Conservation (phyloP, 441 rosid genomes). For the Syzygium malaccense region DNA sequence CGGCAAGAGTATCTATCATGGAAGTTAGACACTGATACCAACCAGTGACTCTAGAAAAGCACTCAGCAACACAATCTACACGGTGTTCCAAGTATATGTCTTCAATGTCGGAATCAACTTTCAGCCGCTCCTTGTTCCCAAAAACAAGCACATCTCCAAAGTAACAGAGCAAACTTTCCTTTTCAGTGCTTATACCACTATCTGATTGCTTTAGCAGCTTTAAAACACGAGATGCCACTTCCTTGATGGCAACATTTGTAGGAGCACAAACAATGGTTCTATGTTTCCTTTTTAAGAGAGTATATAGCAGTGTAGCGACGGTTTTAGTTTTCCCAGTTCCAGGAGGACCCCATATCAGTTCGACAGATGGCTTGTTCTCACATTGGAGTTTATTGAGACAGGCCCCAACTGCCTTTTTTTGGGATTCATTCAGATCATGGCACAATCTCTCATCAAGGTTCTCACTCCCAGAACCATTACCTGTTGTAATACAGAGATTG, state of each 20-base stretch:
- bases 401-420: slow-evolving; percentile 20
- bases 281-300: slow-evolving; percentile 22
- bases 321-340: slow-evolving; percentile 69
- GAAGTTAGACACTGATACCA: slow-evolving; percentile 19
- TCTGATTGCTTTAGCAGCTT: too few species aligned
- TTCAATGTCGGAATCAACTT: slow-evolving; percentile 15
- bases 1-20: slow-evolving; percentile 21
- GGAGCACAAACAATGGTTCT: slow-evolving; percentile 39
- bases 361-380: slow-evolving; percentile 22
- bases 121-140: slow-evolving; percentile 23
- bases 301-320: slow-evolving; percentile 24
- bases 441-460: background rate
- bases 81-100: slow-evolving; percentile 36
- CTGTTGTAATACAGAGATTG: background rate
- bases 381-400: slow-evolving; percentile 21
- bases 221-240: slow-evolving; percentile 35
- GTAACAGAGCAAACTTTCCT: background rate
- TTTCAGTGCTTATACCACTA: background rate
- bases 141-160: slow-evolving; percentile 29
- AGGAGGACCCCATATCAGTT: slow-evolving; percentile 67
- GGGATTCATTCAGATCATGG: slow-evolving; percentile 29
- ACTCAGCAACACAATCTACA: background rate
- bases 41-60: slow-evolving; percentile 15
- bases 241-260: slow-evolving; percentile 10
- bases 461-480: background rate